Conservation (phyloP, 2,329 filamentous ascomycete species). For the Aureobasidium melanogenum region DNA sequence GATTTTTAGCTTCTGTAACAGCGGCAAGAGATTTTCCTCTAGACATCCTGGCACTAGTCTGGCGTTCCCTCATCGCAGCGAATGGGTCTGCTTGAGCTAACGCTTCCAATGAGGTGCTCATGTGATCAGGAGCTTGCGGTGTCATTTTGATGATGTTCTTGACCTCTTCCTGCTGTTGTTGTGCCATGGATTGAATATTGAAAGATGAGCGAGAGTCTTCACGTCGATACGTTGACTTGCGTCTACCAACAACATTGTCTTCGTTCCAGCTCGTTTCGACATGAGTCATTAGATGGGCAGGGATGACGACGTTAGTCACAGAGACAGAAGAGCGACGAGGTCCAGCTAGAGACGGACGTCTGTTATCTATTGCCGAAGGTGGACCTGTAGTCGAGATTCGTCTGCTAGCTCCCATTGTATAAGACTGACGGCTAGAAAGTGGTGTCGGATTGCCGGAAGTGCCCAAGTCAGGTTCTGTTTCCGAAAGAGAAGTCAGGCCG, state of each 20-base stretch:
- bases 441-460: background rate
- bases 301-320: conserved; percentile 9
- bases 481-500: background rate
- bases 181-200: conserved; percentile 5
- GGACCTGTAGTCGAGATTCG: background rate
- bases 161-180: conserved; percentile 6
- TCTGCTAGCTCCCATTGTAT: background rate
- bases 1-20: background rate
- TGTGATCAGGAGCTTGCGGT: background rate
- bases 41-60: background rate
- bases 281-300: conserved; percentile 4
- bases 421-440: background rate
- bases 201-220: background rate
- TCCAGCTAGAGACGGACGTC: background rate
- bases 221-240: conserved; percentile 1
- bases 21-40: background rate
- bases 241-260: conserved; percentile 10
- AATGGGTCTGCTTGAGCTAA: conserved; percentile 3
- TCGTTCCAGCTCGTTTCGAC: conserved; percentile 2
- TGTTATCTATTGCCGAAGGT: background rate
- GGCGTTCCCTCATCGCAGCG: background rate
- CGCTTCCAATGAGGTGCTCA: background rate
- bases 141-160: conserved; percentile 7
- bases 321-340: conserved; percentile 5
- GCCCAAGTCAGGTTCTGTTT: background rate